Evolutionary conservation across 129 eudicot species (phyloP), one percentile per base, ranked within the genome.

Genomic region (Deinandra increscens): DNA sequence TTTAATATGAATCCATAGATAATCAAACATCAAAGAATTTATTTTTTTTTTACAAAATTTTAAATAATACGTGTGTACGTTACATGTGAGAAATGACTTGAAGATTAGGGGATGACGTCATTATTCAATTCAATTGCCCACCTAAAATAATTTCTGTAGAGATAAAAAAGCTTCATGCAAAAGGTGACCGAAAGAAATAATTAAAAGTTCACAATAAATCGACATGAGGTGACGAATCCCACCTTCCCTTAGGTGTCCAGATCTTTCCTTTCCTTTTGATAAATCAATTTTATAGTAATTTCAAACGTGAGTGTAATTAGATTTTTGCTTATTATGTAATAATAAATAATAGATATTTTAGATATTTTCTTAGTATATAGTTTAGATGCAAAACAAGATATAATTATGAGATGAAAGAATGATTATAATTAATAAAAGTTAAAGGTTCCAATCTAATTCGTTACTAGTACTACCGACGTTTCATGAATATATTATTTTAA

Each of bases 151-250:
- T 63, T 50, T 38, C 41, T 38, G 12, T 65, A 7, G 48, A 74
- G 79, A 74, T 74, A 74, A 65, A 65, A 74, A 74, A 72, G 29
- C 37, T 61, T 20, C 55, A 54, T 7, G 11, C 42, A 66, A 48
- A 54, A 56, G 69, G 51, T 49, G 43, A 9, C 26, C 50, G 2
- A 6, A 46, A 26, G 15, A 26, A 26, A 26, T 7, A 71, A 33
- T 15, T n/a, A 42, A 18, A 66, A 7, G 33, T 53, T 53, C 46
- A 42, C 46, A 41, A 39, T 51, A 29, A 20, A 31, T 65, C 66
- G 65, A 74, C 66, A 68, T 56, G 73, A 23, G 73, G 68, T 75
- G 68, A 66, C 60, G 79, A 50, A 59, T 29, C 48, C 73, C 73
- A 74, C 79, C 67, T 66, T 18, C 4, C 11, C 15, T 53, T 54